These are phyloP conservation scores for Trebouxia sp. DNA, from an alignment of 139 green algal species.

Conservation along the genomic window DNA sequence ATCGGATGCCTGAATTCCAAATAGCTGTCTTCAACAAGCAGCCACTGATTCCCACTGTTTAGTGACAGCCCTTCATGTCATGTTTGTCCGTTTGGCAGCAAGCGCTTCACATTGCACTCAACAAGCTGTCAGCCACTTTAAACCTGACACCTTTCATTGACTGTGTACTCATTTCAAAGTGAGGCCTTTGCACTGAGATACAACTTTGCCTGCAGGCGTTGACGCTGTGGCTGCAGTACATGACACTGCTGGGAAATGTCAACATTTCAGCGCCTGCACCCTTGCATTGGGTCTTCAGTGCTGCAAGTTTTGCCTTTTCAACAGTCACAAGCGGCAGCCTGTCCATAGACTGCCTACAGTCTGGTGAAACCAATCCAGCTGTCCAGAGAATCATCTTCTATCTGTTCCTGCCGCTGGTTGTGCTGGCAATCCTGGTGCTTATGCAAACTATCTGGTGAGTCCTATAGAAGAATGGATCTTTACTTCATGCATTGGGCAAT, in stretches of 20 bases:
- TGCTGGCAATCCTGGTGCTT: background rate
- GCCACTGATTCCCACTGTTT: no score
- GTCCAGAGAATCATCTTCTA: background rate
- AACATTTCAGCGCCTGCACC: background rate
- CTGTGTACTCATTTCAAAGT: no score
- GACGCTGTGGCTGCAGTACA: background rate
- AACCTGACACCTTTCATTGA: no score
- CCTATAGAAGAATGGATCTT: no score
- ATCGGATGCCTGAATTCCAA: background rate
- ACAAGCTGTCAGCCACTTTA: no score
- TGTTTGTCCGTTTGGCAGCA: no score
- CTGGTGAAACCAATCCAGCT: background rate
- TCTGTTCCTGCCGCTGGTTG: background rate
- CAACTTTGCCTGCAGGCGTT: background rate
- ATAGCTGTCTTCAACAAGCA: background rate
- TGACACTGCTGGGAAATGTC: background rate
- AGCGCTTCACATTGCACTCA: no score
- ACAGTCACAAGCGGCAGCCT: background rate
- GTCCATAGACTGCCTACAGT: slow-evolving; percentile 1
- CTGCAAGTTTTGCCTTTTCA: slow-evolving; percentile 4
- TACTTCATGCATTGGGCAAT: no score
- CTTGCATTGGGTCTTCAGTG: background rate
- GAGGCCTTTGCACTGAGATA: no score
- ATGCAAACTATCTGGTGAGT: background rate
- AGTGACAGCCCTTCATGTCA: no score